Evolutionary conservation across 805 yeast genomes (phyloP).

Genomic region (Candida morakotiae): DNA sequence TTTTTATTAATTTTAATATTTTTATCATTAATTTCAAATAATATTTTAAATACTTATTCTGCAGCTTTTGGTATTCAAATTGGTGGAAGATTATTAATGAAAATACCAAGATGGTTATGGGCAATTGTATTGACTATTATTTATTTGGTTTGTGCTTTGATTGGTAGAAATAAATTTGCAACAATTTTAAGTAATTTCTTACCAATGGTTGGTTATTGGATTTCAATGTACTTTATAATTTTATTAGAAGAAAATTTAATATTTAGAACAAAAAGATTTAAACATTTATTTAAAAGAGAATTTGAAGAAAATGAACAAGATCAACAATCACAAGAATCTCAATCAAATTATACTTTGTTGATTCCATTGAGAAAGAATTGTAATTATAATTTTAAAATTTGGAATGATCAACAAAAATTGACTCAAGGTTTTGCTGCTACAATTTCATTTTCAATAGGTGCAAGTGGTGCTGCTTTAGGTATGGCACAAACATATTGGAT

Average conservation of each 20-base stretch:
- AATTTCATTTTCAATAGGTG: constrained; percentile 61
- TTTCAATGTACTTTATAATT: constrained; percentile 71
- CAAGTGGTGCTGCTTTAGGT: constrained; percentile 79
- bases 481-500: constrained; percentile 84
- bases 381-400: constrained; percentile 67
- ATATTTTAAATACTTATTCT: constrained; percentile 75
- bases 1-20: constrained; percentile 67
- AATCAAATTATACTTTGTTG: constrained; percentile 13
- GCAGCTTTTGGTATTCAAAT: constrained; percentile 78
- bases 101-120: constrained; percentile 77
- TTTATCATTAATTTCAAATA: constrained; percentile 75
- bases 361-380: constrained; percentile 34
- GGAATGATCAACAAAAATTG: constrained; percentile 60
- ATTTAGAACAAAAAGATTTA: constrained; percentile 51
- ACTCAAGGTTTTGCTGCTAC: constrained; percentile 74
- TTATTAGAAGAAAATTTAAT: constrained; percentile 68
- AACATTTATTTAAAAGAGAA: constrained; percentile 29
- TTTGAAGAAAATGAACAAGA: constrained; percentile 10
- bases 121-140: constrained; percentile 58
- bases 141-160: constrained; percentile 68
- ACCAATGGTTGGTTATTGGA: constrained; percentile 93
- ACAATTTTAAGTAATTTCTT: constrained; percentile 73
- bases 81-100: constrained; percentile 48
- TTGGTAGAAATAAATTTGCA: constrained; percentile 69
- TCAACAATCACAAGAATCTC: not conserved